Conservation (phyloP, 2,329 filamentous ascomycete genomes). For the Colletotrichum lentis region DNA sequence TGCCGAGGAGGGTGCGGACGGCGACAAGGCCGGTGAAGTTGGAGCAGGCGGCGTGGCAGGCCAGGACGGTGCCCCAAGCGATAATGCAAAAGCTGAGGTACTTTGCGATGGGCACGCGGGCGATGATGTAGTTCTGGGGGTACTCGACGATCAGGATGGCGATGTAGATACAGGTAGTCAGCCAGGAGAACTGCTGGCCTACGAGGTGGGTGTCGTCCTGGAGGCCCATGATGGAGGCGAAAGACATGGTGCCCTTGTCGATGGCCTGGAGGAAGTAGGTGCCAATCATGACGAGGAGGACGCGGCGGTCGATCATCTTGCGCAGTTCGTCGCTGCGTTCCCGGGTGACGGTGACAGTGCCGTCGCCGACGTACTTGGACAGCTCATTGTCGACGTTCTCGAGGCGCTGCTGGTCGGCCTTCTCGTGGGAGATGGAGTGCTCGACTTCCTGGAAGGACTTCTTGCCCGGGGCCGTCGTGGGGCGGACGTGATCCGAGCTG, state of each 20-base stretch:
- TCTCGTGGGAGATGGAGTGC: slow-evolving; percentile 35
- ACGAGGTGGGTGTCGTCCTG: slow-evolving; percentile 53
- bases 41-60: slow-evolving; percentile 67
- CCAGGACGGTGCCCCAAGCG: slow-evolving; percentile 68
- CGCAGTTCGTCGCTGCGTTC: slow-evolving; percentile 70
- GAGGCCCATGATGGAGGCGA: slow-evolving; percentile 71
- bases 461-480: slow-evolving; percentile 40
- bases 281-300: slow-evolving; percentile 74
- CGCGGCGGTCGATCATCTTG: slow-evolving; percentile 70
- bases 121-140: slow-evolving; percentile 68
- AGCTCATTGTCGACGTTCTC: slow-evolving; percentile 71
- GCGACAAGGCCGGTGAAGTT: slow-evolving; percentile 67
- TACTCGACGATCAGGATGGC: slow-evolving; percentile 76
- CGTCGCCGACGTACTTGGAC: slow-evolving; percentile 70
- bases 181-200: slow-evolving; percentile 68
- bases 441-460: slow-evolving; percentile 45
- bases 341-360: slow-evolving; percentile 63
- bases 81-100: slow-evolving; percentile 68
- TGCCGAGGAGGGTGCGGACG: slow-evolving; percentile 72
- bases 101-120: slow-evolving; percentile 72
- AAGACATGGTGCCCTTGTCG: slow-evolving; percentile 73
- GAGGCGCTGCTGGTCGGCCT: slow-evolving; percentile 35
- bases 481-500: slow-evolving; percentile 42
- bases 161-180: slow-evolving; percentile 79
- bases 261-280: slow-evolving; percentile 78